Conservation (phyloP, 202 grass and related monocot species). For the Eragrostis tef region DNA sequence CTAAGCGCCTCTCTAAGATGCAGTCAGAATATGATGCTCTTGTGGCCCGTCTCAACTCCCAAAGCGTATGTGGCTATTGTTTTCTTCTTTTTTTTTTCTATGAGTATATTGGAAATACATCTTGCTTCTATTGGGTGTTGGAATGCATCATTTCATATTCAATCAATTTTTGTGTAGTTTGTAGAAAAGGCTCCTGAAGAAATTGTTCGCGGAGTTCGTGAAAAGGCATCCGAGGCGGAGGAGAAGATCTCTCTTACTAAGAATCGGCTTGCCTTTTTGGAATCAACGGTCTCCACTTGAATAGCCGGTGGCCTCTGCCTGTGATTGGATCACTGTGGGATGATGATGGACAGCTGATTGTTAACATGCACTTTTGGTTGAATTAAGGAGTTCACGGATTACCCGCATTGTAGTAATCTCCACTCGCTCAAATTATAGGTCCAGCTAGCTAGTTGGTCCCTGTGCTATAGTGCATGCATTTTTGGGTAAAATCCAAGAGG, state of each 20-base stretch:
- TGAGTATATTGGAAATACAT: not conserved
- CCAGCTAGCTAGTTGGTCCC: not conserved
- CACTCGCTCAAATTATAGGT: not conserved
- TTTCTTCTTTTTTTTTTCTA: constrained; percentile 5
- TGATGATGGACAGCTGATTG: not conserved
- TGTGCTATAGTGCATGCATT: not conserved
- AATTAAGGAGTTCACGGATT: not conserved
- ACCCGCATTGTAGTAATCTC: not conserved
- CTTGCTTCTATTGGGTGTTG: not conserved
- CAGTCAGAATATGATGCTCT: constrained; percentile 88
- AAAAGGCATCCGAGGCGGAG: constrained; percentile 83
- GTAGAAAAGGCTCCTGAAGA: constrained; percentile 87
- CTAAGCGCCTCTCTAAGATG: constrained; percentile 93
- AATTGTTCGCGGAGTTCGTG: constrained; percentile 77
- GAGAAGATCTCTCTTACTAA: constrained; percentile 90
- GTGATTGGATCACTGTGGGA: constrained; percentile 33
- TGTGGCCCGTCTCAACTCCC: constrained; percentile 74
- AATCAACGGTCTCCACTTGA: constrained; percentile 58
- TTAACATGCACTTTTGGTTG: not conserved
- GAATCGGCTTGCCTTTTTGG: constrained; percentile 74
- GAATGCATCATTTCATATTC: not conserved
- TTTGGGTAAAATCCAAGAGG: not conserved
- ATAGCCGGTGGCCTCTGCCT: not conserved
- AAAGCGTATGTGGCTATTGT: constrained; percentile 54
- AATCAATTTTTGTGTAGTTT: constrained; percentile 59